Conservation (phyloP, 1,284 basidiomycete genomes). For the Fomitopsis pinicola region DNA sequence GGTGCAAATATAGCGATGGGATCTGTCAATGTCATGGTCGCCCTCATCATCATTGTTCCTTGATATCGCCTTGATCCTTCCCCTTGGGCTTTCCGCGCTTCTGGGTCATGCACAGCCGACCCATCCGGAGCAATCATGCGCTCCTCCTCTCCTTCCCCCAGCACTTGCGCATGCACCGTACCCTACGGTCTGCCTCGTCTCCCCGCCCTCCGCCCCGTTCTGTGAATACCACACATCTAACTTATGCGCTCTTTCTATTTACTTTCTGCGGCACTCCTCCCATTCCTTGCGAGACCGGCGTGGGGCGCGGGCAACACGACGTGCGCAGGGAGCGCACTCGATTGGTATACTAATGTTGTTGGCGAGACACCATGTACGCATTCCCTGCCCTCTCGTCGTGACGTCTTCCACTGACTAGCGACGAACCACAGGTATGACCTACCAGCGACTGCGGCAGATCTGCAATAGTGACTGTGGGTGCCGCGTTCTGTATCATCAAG, state of each 20-base stretch:
- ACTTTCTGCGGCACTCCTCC: not conserved
- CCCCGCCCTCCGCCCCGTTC: too few relatives aligned
- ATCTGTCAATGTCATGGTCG: too few relatives aligned
- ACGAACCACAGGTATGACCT: constrained; percentile 1
- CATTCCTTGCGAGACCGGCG: not conserved
- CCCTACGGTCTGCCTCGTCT: not conserved
- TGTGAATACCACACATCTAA: not conserved
- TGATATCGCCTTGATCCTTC: too few relatives aligned
- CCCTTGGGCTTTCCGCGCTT: too few relatives aligned
- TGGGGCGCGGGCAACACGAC: constrained; percentile 1
- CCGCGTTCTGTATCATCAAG: not conserved
- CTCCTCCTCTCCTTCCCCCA: not conserved
- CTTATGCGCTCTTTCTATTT: not conserved
- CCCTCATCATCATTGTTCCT: too few relatives aligned
- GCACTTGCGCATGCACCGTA: not conserved
- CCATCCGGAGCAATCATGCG: not conserved
- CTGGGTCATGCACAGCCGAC: not conserved
- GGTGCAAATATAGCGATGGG: too few relatives aligned
- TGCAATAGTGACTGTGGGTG: constrained; percentile 4
- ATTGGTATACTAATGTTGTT: not conserved
- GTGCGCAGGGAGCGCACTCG: not conserved
- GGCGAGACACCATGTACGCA: constrained; percentile 1
- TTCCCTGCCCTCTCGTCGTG: not conserved
- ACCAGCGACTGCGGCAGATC: constrained; percentile 6
- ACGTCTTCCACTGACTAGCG: not conserved